Evolutionary conservation across 352 stramenopile species (phyloP), one percentile per base, ranked within the genome.

Genomic region (Phytophthora colocasiae): DNA sequence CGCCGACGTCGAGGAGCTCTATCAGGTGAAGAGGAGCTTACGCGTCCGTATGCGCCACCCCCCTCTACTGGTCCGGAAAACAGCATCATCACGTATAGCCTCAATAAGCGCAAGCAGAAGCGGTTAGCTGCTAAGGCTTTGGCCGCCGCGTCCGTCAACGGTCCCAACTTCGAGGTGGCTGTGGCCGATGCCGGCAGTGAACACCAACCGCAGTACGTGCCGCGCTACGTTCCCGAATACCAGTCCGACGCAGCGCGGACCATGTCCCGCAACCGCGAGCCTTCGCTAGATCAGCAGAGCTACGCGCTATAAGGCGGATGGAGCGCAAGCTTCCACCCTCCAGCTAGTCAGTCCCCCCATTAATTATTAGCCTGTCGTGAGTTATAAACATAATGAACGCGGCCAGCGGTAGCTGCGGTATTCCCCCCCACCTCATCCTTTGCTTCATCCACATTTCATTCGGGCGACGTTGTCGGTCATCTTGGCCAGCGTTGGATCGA

Each of bases 71-170:
- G 49, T n/a, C 68, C 61, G 4, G 48, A 69, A 45, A 84, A 82
- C 65, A 86, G 77, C 54, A 83, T 88, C 48, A 81, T 88, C 60
- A 63, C 59, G 6, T 88, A 88, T 55, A 86, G 63, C 51, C 62
- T 86, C 44, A 85, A 86, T 56, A 84, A 83, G 70, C 75, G 75
- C 64, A 86, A 86, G 64, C 80, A 86, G 66, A 81, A 81, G 57
- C 68, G 69, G 58, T 59, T 87, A 38, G 73, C 65, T 36, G 75
- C 73, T 1, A 81, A 78, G 39, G 75, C 78, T 24, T 51, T 80
- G 22, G 67, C 62, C 15, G 65, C 71, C 4, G 70, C 74, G 19
- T 71, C 65, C 3, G n/a, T 53, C 8, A 69, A 69, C 22, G 59
- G 62, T 0, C 41, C 50, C 14, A 77, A 63, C 54, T 76, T 77